phyloP scores from a whole-genome alignment of 2,329 filamentous ascomycete species.

The Westerdykella ornata region DNA sequence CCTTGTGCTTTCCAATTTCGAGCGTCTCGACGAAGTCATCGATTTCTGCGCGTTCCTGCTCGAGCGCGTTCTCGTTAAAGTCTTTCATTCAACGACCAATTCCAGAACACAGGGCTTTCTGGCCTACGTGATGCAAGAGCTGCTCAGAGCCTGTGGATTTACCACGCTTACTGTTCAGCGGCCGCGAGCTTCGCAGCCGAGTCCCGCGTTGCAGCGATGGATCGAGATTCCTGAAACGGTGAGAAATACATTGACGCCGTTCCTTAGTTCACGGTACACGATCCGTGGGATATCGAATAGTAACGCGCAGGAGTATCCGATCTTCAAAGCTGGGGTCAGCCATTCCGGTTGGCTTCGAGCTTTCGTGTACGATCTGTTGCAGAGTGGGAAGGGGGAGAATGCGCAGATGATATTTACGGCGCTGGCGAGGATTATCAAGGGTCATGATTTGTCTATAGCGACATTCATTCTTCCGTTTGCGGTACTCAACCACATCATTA shows the following conservation, averaged over 20 bases:
- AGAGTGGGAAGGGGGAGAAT: conserved; percentile 67
- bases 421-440: conserved; percentile 71
- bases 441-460: conserved; percentile 78
- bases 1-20: conserved; percentile 81
- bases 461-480: conserved; percentile 86
- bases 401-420: conserved; percentile 73
- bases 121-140: conserved; percentile 89
- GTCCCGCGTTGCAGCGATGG: conserved; percentile 67
- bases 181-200: conserved; percentile 50
- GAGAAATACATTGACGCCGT: conserved; percentile 78
- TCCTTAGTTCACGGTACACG: conserved; percentile 75
- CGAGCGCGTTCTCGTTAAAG: conserved; percentile 79
- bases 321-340: conserved; percentile 61
- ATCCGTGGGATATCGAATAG: conserved; percentile 42
- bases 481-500: conserved; percentile 73
- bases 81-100: conserved; percentile 86
- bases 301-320: conserved; percentile 55
- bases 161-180: conserved; percentile 50
- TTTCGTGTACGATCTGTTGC: conserved; percentile 75
- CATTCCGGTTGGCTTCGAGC: conserved; percentile 77
- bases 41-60: conserved; percentile 82
- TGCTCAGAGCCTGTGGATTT: conserved; percentile 72
- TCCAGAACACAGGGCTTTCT: conserved; percentile 83
- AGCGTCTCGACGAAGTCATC: conserved; percentile 66
- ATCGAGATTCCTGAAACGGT: conserved; percentile 67